Conservation (phyloP, 495 filamentous ascomycete genomes). For the Jackrogersella multiformis region DNA sequence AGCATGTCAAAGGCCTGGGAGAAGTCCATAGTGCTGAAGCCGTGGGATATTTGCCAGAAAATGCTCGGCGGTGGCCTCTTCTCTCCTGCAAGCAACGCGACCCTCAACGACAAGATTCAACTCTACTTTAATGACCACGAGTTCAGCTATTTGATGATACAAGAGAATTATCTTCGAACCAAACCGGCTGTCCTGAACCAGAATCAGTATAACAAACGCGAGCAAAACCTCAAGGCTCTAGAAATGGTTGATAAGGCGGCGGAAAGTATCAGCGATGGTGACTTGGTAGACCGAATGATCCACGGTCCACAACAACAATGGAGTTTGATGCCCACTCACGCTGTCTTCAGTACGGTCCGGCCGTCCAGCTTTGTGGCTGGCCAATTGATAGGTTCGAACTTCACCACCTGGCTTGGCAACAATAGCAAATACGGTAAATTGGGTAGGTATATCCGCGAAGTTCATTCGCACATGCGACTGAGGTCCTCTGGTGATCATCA, state of each 20-base stretch:
- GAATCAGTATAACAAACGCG: conserved; percentile 63
- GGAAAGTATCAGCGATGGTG: conserved; percentile 95
- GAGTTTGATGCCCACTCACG: conserved; percentile 97
- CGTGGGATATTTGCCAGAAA: conserved; percentile 96
- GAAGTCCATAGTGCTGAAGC: conserved; percentile 94
- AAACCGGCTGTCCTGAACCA: conserved; percentile 70
- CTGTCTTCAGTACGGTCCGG: conserved; percentile 92
- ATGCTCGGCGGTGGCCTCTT: conserved; percentile 91
- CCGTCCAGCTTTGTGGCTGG: conserved; percentile 93
- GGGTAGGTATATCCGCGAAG: conserved; percentile 85
- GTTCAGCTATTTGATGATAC: conserved; percentile 94
- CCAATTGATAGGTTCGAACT: conserved; percentile 68
- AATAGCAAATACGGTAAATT: conserved; percentile 93
- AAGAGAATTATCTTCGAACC: conserved; percentile 94
- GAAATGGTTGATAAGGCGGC: conserved; percentile 88
- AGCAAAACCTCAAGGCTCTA: conserved; percentile 78
- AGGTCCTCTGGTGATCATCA: conserved; percentile 90
- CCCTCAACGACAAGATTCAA: conserved; percentile 96
- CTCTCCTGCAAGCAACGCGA: conserved; percentile 77
- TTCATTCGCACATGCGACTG: conserved; percentile 96
- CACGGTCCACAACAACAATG: conserved; percentile 98
- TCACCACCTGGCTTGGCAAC: conserved; percentile 92
- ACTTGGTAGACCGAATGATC: conserved; percentile 97
- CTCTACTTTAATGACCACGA: conserved; percentile 99
- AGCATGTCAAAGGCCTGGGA: conserved; percentile 98